Conservation (phyloP, 2,329 filamentous ascomycete species). For the Remersonia thermophila region DNA sequence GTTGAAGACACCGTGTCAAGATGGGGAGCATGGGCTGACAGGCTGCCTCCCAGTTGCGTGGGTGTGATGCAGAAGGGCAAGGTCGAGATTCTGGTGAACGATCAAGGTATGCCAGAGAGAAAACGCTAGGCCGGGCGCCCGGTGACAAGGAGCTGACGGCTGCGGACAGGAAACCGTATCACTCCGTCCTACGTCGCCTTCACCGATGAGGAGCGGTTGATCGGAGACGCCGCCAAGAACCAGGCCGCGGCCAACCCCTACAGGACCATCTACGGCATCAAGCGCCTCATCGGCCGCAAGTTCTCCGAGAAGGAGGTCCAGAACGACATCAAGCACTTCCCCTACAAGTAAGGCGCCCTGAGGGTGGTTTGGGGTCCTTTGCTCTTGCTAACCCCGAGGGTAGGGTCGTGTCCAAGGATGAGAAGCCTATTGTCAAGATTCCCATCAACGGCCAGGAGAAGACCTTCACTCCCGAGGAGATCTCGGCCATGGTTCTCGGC, state of each 20-base stretch:
- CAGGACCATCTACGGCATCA: slow-evolving; percentile 70
- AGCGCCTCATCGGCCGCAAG: slow-evolving; percentile 81
- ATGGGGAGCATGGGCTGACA: slow-evolving; percentile 12
- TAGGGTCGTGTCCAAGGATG: slow-evolving; percentile 68
- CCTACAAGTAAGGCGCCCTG: slow-evolving; percentile 50
- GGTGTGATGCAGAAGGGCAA: slow-evolving; percentile 94
- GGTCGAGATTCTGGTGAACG: slow-evolving; percentile 91
- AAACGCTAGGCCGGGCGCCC: neutral
- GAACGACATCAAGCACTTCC: slow-evolving; percentile 94
- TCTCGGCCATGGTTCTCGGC: slow-evolving; percentile 47
- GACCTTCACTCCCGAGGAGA: slow-evolving; percentile 50
- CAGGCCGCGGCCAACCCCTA: slow-evolving; percentile 71
- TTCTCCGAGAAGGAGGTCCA: slow-evolving; percentile 77
- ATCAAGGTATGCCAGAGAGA: slow-evolving; percentile 43
- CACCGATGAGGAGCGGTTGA: slow-evolving; percentile 90
- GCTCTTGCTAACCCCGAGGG: slow-evolving; percentile 4
- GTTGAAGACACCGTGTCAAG: slow-evolving; percentile 9
- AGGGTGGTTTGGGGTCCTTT: neutral
- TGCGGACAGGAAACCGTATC: slow-evolving; percentile 64
- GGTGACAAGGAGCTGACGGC: slow-evolving; percentile 4
- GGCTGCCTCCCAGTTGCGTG: slow-evolving; percentile 46
- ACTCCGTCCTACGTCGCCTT: slow-evolving; percentile 93
- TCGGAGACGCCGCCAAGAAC: slow-evolving; percentile 96
- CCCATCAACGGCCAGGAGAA: slow-evolving; percentile 42
- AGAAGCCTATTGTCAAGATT: slow-evolving; percentile 77